These are phyloP conservation scores for Tolypocladium endophyticum DNA, from an alignment of 2,329 filamentous ascomycete genomes.

Conservation along the genomic window DNA sequence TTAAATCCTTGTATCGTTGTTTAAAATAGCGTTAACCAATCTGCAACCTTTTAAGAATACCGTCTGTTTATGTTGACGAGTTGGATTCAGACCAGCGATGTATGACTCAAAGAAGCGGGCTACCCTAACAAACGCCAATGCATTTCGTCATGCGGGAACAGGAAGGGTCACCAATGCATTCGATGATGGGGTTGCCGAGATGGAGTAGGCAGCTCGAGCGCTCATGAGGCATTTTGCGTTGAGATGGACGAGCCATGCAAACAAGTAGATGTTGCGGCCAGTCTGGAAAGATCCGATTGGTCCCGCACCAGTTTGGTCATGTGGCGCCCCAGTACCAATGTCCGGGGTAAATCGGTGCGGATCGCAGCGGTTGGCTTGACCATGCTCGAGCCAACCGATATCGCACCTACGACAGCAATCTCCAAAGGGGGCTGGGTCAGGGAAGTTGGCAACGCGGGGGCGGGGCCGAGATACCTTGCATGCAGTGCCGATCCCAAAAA, in stretches of 20 bases:
- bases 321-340: neutral
- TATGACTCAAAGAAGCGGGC: neutral
- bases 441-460: neutral
- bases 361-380: neutral
- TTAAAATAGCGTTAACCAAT: no score
- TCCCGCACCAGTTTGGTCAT: neutral
- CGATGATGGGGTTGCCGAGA: neutral
- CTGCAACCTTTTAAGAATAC: no score
- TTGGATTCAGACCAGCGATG: neutral
- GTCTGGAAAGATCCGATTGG: neutral
- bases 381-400: neutral
- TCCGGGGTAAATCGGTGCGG: neutral
- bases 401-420: no score
- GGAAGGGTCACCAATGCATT: neutral
- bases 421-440: neutral
- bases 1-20: neutral
- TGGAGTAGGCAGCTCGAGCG: neutral
- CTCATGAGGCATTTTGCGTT: neutral
- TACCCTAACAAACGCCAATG: neutral
- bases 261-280: neutral
- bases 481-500: neutral
- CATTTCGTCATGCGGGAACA: neutral
- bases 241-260: neutral
- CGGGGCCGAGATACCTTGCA: neutral
- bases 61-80: neutral